Base-by-base conservation (phyloP, 2,329 filamentous ascomycete species). In the Claviceps spartinae region DNA sequence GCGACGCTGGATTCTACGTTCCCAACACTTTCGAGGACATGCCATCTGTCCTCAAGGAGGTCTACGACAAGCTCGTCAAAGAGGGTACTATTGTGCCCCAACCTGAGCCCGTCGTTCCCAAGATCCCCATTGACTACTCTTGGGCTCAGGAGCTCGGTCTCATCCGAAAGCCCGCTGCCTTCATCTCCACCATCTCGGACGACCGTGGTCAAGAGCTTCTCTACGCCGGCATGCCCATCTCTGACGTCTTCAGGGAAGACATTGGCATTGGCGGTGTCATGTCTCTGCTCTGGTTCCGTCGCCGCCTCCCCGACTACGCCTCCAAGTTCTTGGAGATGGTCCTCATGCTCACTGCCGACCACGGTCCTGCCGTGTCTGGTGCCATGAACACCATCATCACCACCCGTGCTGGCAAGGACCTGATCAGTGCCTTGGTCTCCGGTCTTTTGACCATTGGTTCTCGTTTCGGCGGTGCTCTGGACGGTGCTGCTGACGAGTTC, bases 381-480 rank as follows among this genome's bases (percentile, higher is more conserved):
- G 93, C 93, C 71, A 98, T 98, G 93, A 98, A 98, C 85, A 98
- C 93, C 69, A 98, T 98, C 71, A 97, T 98, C 70, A 98, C 93
- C 57, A 98, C 93, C 55, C 88, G 93, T 86, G 93, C 93, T 58
- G 93, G 93, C 71, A 98, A 98, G 81, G 93, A 98, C 69, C 77
- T 98, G 61, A 97, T 98, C 77, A 90, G 84, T 64, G 86, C 93
- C 47, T 81, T 98, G 57, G 93, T 98, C 53, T 87, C 87, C 63
- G 93, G 93, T 88, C 86, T 98, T 51, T 77, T 98, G 67, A 98
- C 93, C 63, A 98, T 98, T 65, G 93, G 93, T 66, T 96, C 91
- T 54, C 86, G 93, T 58, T 98, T 98, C 71, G 93, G 93, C 81
- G 93, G 93, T 83, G 93, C 93, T 59, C 85, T 97, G 58, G 93